phyloP scores from a whole-genome alignment of 257 asterid species.

The Haberlea rhodopensis region DNA sequence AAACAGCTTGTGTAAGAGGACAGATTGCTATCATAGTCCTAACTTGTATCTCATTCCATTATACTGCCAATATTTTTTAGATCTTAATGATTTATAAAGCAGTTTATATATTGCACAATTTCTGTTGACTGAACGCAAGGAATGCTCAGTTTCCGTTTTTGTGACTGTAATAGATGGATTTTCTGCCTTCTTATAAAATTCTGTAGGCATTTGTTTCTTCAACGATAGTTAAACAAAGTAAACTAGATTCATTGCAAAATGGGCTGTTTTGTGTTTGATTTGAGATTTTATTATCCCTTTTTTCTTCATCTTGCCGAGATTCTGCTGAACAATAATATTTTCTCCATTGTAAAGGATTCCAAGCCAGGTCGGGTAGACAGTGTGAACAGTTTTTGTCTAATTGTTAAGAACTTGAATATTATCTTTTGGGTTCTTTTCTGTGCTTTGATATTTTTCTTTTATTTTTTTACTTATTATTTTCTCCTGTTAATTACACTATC shows the following conservation, averaged over 20 bases:
- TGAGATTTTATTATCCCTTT: neutral
- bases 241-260: neutral
- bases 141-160: neutral
- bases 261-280: too few relatives aligned
- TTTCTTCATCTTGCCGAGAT: neutral
- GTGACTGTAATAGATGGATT: neutral
- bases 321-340: neutral
- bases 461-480: too few relatives aligned
- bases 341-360: neutral
- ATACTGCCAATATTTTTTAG: neutral
- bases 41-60: neutral
- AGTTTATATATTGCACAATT: neutral
- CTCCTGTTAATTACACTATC: neutral
- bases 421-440: neutral
- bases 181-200: constrained; percentile 10
- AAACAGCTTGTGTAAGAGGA: neutral
- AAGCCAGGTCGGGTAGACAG: neutral
- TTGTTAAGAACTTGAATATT: neutral
- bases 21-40: neutral
- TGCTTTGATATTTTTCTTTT: neutral
- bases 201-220: constrained; percentile 7
- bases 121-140: neutral
- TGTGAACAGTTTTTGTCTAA: neutral
- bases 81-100: neutral
- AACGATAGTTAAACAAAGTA: constrained; percentile 8